Evolutionary conservation across 768 basidiomycete species (phyloP), one percentile per base, ranked within the genome.

Genomic region (Grammothele lineata): DNA sequence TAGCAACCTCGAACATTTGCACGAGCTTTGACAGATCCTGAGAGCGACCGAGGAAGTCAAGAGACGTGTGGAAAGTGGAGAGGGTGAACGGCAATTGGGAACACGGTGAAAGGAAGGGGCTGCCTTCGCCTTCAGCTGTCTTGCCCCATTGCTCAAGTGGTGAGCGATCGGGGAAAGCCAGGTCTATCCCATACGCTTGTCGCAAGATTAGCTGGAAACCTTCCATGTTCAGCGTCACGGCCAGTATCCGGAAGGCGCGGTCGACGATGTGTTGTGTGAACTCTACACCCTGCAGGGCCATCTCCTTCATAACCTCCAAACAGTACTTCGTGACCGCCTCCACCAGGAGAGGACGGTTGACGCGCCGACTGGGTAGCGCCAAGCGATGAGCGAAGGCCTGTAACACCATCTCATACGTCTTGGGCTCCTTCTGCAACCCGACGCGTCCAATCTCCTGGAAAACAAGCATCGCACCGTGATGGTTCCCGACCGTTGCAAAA

Each of bases 1-100:
- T 87, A 48, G 90, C 77, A 23, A 86, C 80, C 55, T 91, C 89
- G 57, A 90, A 92, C 1, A 83, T 74, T 57, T 81, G 78, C 5
- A 91, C 75, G 60, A 92, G 74, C 55, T 77, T 81, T 4, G 85
- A 80, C 32, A 86, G 63, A 43, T 81, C 66, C 11, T 78, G 75
- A 15, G 73, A 57, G 8, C 74, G 73, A 12, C 87, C 87, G 8
- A 89, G 74, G 57, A 82, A 73, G 47, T 88, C 84, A 53, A 92
- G 66, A 37, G 79, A 78, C 15, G 81, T 85, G 64, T 89, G 88
- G 33, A 92, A 76, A 1, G 84, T 78, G 17, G 76, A 62, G 6
- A 80, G 82, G 14, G 84, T 80, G 54, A 62, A 59, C 27, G 58
- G 57, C 37, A 59, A 33, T 30, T 51, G 52, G 15, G 51, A 37